Conservation (phyloP, 768 basidiomycete genomes). For the Auriscalpium vulgare region DNA sequence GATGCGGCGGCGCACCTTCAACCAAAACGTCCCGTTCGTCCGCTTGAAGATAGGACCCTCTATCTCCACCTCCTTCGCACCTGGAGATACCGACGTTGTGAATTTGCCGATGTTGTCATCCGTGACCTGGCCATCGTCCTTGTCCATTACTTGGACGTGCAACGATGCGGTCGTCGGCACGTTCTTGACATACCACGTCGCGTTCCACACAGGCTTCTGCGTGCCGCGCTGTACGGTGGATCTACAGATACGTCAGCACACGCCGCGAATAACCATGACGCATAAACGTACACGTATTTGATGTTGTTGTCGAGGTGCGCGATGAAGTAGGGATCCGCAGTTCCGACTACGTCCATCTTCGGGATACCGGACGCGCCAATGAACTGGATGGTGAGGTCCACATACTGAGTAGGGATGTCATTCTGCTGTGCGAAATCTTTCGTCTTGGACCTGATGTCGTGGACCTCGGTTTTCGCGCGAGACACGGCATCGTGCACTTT, state of each 20-base stretch:
- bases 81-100: conserved; percentile 41
- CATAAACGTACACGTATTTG: conserved; percentile 52
- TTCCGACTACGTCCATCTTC: conserved; percentile 57
- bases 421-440: conserved; percentile 26
- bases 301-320: conserved; percentile 57
- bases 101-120: conserved; percentile 65
- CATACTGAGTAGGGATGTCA: conserved; percentile 34
- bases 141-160: conserved; percentile 57
- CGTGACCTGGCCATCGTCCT: conserved; percentile 46
- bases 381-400: conserved; percentile 59
- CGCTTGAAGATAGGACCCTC: conserved; percentile 42
- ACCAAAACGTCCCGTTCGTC: conserved; percentile 55
- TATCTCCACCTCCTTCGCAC: conserved; percentile 60
- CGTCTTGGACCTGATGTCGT: conserved; percentile 25
- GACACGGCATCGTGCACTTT: conserved; percentile 3
- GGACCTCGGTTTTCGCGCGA: conserved; percentile 16
- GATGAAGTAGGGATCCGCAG: conserved; percentile 65
- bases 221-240: conserved; percentile 57
- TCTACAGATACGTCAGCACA: conserved; percentile 26
- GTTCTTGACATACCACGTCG: conserved; percentile 64
- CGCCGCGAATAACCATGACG: neutral
- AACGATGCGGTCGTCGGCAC: conserved; percentile 58
- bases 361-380: conserved; percentile 65
- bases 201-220: conserved; percentile 66
- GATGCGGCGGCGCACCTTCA: conserved; percentile 42